These are phyloP conservation scores for Rubroboletus satanas DNA, from an alignment of 768 basidiomycete species.

Conservation along the genomic window DNA sequence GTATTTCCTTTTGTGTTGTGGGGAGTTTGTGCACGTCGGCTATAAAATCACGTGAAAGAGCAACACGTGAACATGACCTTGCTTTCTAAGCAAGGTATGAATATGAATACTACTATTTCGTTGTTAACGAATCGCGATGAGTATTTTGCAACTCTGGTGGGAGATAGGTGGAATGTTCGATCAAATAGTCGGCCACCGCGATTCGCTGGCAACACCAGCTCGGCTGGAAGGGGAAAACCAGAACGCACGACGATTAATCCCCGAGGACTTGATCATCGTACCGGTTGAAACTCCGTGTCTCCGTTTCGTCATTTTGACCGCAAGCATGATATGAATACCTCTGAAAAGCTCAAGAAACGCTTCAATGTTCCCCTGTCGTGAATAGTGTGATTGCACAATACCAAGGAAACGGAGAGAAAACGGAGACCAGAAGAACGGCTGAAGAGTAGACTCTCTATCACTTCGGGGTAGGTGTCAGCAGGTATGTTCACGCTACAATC, in stretches of 20 bases:
- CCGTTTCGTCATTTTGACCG: neutral
- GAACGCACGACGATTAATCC: neutral
- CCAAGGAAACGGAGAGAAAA: neutral
- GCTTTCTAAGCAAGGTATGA: too few species aligned
- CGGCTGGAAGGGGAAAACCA: neutral
- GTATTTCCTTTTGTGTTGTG: too few species aligned
- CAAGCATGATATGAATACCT: too few species aligned
- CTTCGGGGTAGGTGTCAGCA: neutral
- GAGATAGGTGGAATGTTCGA: neutral
- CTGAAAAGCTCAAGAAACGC: neutral
- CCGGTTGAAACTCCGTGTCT: neutral
- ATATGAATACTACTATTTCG: too few species aligned
- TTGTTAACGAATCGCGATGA: neutral
- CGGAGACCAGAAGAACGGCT: neutral
- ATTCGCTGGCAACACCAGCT: neutral
- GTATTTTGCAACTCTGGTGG: neutral
- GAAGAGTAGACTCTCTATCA: neutral
- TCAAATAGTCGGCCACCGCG: neutral
- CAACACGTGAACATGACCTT: too few species aligned
- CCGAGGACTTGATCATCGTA: neutral
- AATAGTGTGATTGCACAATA: neutral
- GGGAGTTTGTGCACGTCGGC: too few species aligned
- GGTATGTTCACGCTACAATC: neutral
- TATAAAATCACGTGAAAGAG: too few species aligned
- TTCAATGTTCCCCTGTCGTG: neutral